phyloP scores from a whole-genome alignment of 305 asterid genomes.

The Plantago coronopus region DNA sequence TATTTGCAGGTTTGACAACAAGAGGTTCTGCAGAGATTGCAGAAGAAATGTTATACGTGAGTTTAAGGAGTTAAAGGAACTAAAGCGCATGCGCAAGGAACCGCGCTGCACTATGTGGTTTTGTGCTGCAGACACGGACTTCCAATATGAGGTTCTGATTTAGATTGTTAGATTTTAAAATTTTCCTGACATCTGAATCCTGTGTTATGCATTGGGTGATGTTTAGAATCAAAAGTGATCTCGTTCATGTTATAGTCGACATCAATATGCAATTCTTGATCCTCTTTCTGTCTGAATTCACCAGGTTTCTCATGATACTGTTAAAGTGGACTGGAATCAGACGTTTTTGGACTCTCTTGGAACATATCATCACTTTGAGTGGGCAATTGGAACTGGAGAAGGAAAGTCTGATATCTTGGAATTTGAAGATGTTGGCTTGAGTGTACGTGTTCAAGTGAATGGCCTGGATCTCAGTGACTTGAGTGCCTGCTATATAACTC shows the following conservation, averaged over 20 bases:
- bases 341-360: conserved; percentile 73
- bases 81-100: conserved; percentile 80
- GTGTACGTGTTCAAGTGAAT: conserved; percentile 65
- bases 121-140: conserved; percentile 93
- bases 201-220: conserved; percentile 8
- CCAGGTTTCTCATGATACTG: conserved; percentile 85
- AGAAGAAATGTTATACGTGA: conserved; percentile 96
- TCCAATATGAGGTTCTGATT: conserved; percentile 77
- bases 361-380: conserved; percentile 86
- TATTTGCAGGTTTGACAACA: conserved; percentile 88
- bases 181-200: conserved; percentile 15
- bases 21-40: conserved; percentile 99
- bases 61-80: conserved; percentile 95
- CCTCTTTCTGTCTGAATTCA: conserved; percentile 29
- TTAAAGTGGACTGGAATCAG: conserved; percentile 92
- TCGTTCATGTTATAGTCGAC: background rate
- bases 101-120: conserved; percentile 92
- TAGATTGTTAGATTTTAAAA: conserved; percentile 14
- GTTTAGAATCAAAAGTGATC: conserved; percentile 5
- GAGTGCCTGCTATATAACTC: conserved; percentile 78
- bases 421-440: conserved; percentile 89
- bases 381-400: conserved; percentile 98
- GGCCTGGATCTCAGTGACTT: conserved; percentile 85
- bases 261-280: conserved; percentile 27
- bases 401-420: conserved; percentile 91